A percentile compares a stretch with the other conserved stretches of the same genome.
Evolutionary conservation across 441 rosid genomes (phyloP).

Genomic region (Biscutella laevigata): DNA sequence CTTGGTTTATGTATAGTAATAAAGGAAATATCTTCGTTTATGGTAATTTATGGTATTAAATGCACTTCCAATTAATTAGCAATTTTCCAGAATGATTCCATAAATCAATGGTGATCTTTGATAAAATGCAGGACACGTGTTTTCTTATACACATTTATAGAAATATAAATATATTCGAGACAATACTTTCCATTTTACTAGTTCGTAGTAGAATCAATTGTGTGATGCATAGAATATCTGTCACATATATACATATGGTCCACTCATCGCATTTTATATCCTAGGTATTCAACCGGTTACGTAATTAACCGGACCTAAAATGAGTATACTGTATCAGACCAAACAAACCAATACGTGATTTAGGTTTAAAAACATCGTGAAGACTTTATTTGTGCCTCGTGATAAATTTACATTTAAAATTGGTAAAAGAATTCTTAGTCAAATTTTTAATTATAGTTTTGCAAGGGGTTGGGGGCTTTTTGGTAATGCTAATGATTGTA

Average conservation of each 20-base stretch:
- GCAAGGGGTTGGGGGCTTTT: background rate
- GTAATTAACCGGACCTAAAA: background rate
- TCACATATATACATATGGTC: no score
- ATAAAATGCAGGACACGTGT: background rate
- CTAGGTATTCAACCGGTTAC: background rate
- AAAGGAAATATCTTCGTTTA: background rate
- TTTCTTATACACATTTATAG: background rate
- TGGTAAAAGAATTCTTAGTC: background rate
- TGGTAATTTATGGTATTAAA: background rate
- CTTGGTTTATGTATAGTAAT: background rate
- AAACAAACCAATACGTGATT: constrained; percentile 3
- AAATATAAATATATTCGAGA: background rate
- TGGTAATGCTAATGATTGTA: constrained; percentile 15
- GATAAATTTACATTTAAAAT: background rate
- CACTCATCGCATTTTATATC: no score
- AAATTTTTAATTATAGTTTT: background rate
- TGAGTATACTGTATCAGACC: background rate
- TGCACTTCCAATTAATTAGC: background rate
- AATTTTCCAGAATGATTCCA: constrained; percentile 1
- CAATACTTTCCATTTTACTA: constrained; percentile 7
- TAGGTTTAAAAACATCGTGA: background rate
- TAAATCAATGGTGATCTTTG: background rate
- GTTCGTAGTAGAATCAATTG: background rate
- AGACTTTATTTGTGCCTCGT: background rate
- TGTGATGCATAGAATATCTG: background rate